Conservation (phyloP, 1,139 yeast species). For the Pneumocystis carinii region DNA sequence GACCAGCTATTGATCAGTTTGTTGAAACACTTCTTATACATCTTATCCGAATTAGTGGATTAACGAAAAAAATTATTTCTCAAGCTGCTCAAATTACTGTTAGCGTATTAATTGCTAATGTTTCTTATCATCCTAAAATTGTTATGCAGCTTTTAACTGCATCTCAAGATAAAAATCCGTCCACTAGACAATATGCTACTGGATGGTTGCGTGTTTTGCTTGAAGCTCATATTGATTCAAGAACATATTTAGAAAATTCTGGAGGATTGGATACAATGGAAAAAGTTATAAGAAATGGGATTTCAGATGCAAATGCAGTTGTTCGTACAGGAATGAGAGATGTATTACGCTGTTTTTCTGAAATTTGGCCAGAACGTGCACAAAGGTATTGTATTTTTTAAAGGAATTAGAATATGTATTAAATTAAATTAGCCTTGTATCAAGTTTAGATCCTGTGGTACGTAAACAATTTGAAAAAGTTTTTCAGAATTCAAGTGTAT, state of each 20-base stretch:
- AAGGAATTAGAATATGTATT: conserved; percentile 23
- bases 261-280: conserved; percentile 35
- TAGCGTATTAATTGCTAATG: conserved; percentile 44
- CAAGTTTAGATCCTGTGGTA: conserved; percentile 31
- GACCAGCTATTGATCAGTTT: conserved; percentile 40
- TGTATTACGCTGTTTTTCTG: conserved; percentile 56
- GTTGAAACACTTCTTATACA: conserved; percentile 46
- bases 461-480: conserved; percentile 43
- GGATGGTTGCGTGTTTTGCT: conserved; percentile 53
- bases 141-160: conserved; percentile 40
- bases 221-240: conserved; percentile 30
- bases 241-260: conserved; percentile 25
- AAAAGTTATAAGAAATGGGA: conserved; percentile 42
- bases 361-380: conserved; percentile 31
- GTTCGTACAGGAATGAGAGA: conserved; percentile 66
- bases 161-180: conserved; percentile 51
- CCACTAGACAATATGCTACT: conserved; percentile 56
- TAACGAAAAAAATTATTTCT: conserved; percentile 69
- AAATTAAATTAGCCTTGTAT: neutral
- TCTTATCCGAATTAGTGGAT: conserved; percentile 48
- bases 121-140: conserved; percentile 39
- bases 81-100: conserved; percentile 56
- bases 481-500: conserved; percentile 27
- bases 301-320: conserved; percentile 65
- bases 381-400: conserved; percentile 18